Base-by-base conservation (phyloP, 192 early-diverging fungal species). In the Spizellomyces punctatus region DNA sequence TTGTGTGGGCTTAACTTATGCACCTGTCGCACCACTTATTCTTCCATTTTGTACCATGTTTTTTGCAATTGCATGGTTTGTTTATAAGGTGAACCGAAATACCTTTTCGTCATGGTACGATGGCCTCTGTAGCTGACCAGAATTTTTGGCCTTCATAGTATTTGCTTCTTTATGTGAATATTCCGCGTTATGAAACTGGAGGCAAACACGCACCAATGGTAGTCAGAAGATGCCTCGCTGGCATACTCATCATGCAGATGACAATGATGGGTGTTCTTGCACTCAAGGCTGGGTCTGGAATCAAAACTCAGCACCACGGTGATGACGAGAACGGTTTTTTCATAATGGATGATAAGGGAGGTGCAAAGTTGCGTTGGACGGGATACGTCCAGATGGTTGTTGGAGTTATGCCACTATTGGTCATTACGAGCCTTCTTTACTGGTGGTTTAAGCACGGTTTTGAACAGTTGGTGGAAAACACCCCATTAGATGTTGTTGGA, bases 181-280 rank as follows among this genome's bases (percentile, higher is more conserved):
- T 85, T 42, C 85, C 85, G 22, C 63, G 69, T 6, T 86, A 85
- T 61, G 85, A 86, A 76, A 81, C 85, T 0, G 64, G 74, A 14
- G 85, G 85, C 7, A 72, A 66, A 57, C 69, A 73, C 42, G 78
- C 75, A 4, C 78, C 84, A 8, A 75, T 84, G 73, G 76, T 71
- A 14, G 78, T 84, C n/a, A 60, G 76, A n/a, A 69, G 85, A 8
- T 86, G 83, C 41, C 46, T 86, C 36, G 46, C 50, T 8, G 85
- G 85, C 41, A 58, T 86, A 6, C 48, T 76, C 10, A 82, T 86
- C 46, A 84, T 86, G 73, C 85, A 86, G 58, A 22, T 86, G 12
- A 77, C 79, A 9, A 81, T 86, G 79, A 82, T 85, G 76, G 84
- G 82, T 55, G 76, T 83, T 12, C 69, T 86, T 63, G 81, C 84